Conservation (phyloP, 345 rosid species). For the Mercurialis annua region DNA sequence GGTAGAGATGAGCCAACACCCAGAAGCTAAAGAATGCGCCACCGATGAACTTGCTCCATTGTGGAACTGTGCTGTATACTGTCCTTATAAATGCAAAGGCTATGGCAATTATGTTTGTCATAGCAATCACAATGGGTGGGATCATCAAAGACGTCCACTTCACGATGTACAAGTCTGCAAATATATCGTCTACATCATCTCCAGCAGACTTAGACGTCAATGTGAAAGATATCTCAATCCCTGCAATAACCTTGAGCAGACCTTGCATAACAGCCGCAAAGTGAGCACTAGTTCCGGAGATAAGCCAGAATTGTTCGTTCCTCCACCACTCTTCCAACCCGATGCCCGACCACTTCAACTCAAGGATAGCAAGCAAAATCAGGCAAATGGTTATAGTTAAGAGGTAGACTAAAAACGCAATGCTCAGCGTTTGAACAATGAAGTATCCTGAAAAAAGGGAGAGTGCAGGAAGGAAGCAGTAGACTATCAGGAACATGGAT, state of each 20-base stretch:
- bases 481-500: slow-evolving; percentile 75
- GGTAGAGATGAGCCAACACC: slow-evolving; percentile 92
- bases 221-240: slow-evolving; percentile 93
- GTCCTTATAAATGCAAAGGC: slow-evolving; percentile 65
- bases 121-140: slow-evolving; percentile 84
- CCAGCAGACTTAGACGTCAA: slow-evolving; percentile 71
- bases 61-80: slow-evolving; percentile 53
- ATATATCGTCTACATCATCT: slow-evolving; percentile 73
- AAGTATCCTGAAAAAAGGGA: slow-evolving; percentile 88
- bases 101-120: slow-evolving; percentile 78
- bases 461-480: slow-evolving; percentile 92
- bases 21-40: slow-evolving; percentile 94
- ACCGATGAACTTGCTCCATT: slow-evolving; percentile 87
- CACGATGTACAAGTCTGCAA: slow-evolving; percentile 73
- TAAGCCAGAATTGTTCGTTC: slow-evolving; percentile 95
- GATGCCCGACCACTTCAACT: slow-evolving; percentile 83
- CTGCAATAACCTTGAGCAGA: slow-evolving; percentile 77
- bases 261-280: slow-evolving; percentile 83
- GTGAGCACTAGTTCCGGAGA: slow-evolving; percentile 89
- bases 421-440: slow-evolving; percentile 61
- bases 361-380: slow-evolving; percentile 67
- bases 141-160: slow-evolving; percentile 92
- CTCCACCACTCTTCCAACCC: slow-evolving; percentile 97
- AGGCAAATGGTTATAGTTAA: slow-evolving; percentile 59
- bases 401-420: slow-evolving; percentile 63